Evolutionary conservation across 148 eudicot species (phyloP).

Genomic region (Suaeda aralocaspica): DNA sequence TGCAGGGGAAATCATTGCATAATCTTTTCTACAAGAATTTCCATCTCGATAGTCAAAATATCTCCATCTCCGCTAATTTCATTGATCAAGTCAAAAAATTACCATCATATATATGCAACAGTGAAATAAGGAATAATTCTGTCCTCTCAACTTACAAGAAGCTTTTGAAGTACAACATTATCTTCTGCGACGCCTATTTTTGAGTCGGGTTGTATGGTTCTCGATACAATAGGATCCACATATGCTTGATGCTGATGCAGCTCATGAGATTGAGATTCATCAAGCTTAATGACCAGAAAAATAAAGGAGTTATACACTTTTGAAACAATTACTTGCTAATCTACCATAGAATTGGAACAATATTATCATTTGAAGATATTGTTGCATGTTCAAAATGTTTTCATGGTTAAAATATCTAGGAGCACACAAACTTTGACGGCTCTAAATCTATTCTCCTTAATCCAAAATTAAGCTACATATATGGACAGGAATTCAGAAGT

Average conservation of each 20-base stretch:
- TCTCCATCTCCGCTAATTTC: conserved; percentile 26
- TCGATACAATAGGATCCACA: conserved; percentile 7
- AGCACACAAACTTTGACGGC: no score
- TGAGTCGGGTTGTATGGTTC: not conserved
- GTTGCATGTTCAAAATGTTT: no score
- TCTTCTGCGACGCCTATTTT: conserved; percentile 16
- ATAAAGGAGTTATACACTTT: not conserved
- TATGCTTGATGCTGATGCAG: not conserved
- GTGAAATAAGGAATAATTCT: not conserved
- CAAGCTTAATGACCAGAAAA: conserved; percentile 13
- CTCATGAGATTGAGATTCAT: conserved; percentile 3
- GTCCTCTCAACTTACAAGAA: conserved; percentile 31
- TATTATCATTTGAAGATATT: not conserved
- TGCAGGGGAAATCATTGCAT: not conserved
- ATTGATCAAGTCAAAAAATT: not conserved
- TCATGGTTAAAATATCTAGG: no score
- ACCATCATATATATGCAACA: not conserved
- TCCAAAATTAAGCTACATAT: no score
- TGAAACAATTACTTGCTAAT: no score
- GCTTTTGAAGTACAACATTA: conserved; percentile 28
- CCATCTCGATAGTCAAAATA: conserved; percentile 31
- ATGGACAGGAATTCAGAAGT: no score
- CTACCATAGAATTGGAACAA: not conserved
- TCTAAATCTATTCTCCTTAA: no score
- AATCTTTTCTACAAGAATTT: conserved; percentile 13